Conservation (phyloP, 352 stramenopile genomes). For the Phytopythium oedochilum region DNA sequence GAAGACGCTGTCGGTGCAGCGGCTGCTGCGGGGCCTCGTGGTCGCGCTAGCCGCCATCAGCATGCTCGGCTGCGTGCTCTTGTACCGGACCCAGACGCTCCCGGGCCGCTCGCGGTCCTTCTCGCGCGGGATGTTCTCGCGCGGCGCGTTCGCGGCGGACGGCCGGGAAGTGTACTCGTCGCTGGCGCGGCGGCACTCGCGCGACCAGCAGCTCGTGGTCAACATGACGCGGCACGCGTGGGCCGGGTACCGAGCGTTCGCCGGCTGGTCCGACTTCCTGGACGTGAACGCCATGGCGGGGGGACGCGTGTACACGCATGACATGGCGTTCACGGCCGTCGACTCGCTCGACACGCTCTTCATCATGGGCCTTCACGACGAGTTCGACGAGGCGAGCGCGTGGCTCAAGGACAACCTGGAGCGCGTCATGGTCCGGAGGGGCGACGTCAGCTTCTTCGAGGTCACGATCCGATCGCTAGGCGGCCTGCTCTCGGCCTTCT, state of each 20-base stretch:
- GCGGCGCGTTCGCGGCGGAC: neutral
- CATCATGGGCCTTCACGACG: slow-evolving; percentile 49
- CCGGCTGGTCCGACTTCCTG: slow-evolving; percentile 34
- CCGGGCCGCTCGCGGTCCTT: neutral
- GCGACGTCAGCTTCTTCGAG: slow-evolving; percentile 56
- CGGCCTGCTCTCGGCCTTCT: slow-evolving; percentile 48
- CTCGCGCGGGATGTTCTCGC: neutral
- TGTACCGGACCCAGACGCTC: neutral
- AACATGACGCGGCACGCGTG: slow-evolving; percentile 55
- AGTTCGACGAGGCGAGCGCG: slow-evolving; percentile 53
- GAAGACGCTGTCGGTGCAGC: neutral
- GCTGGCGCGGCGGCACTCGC: slow-evolving; percentile 15
- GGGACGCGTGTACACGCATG: slow-evolving; percentile 32
- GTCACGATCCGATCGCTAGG: slow-evolving; percentile 55
- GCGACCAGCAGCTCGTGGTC: slow-evolving; percentile 40
- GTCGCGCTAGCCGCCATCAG: neutral
- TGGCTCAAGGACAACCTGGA: slow-evolving; percentile 48
- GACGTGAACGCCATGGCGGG: slow-evolving; percentile 17
- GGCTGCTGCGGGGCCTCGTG: neutral
- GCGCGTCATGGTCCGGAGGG: slow-evolving; percentile 22
- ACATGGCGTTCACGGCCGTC: slow-evolving; percentile 60
- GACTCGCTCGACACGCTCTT: slow-evolving; percentile 72
- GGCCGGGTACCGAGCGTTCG: slow-evolving; percentile 38
- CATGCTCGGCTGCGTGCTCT: neutral
- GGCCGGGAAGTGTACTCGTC: slow-evolving; percentile 17